Evolutionary conservation across 2,329 filamentous ascomycete species (phyloP), one percentile per base, ranked within the genome.

Genomic region (Ophiostoma pallidulum): DNA sequence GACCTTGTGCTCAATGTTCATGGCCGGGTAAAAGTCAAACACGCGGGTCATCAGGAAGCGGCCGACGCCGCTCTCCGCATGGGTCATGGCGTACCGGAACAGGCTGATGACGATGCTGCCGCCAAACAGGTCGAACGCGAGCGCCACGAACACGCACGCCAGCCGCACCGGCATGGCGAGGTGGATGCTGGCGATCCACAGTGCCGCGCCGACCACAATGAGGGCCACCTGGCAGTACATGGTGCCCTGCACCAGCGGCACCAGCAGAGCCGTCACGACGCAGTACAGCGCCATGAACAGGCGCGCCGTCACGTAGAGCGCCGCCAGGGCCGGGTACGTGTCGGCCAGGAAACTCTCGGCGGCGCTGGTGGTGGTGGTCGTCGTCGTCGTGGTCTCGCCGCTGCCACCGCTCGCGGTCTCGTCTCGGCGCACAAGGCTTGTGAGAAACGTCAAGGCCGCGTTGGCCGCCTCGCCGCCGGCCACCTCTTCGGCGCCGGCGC

Each of bases 1-100:
- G 4, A 78, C 76, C 47, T 76, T 73, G 59, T 84, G 80, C 61
- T 83, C 80, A 53, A 83, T 83, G 54, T 81, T 83, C 40, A 77
- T 65, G 0, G 75, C 77, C 3, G 77, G 79, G 45, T 70, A 74
- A 59, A 80, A 81, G 52, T 81, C 77, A 49, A 80, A 77, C 4
- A 66, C 59, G 5, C 60, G 57, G 9, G 58, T 56, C 13, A 72
- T 41, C 4, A 54, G 44, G n/a, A 54, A 35, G 22, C 31, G 35
- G 53, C 57, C 10, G 58, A 31, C n/a, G 20, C 48, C n/a, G 49
- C 56, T 8, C 48, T 53, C 51, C 56, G 38, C 24, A 29, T 60
- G 46, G 12, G 38, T 16, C 8, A 16, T 20, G 19, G 49, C 43
- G n/a, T 32, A 66, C 22, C 64, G 58, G 42, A 67, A 64, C n/a